Conservation (phyloP, 495 filamentous ascomycete genomes). For the Parathielavia hyrcaniae region DNA sequence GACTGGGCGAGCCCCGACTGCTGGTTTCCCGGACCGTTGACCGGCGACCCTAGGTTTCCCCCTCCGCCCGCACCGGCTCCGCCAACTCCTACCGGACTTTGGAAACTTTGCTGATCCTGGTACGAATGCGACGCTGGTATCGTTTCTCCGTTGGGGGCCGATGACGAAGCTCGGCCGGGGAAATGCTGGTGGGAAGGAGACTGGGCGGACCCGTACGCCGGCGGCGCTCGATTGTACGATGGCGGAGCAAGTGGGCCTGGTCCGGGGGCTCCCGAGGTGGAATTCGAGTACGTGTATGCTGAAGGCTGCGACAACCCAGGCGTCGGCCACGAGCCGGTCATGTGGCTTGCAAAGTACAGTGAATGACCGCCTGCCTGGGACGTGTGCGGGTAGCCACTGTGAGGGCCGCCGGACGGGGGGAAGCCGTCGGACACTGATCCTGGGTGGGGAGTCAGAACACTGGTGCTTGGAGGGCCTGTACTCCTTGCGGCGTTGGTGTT, state of each 20-base stretch:
- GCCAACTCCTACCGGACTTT: slow-evolving; percentile 30
- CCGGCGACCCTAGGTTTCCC: slow-evolving; percentile 21
- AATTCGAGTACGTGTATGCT: slow-evolving; percentile 51
- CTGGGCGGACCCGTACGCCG: slow-evolving; percentile 10
- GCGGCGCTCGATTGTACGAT: slow-evolving; percentile 20
- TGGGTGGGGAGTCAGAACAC: slow-evolving; percentile 42
- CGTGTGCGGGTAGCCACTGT: slow-evolving; percentile 47
- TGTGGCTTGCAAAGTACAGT: slow-evolving; percentile 44
- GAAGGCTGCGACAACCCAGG: slow-evolving; percentile 47
- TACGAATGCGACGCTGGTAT: slow-evolving; percentile 27
- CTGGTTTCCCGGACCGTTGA: slow-evolving; percentile 25
- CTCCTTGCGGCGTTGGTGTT: slow-evolving; percentile 57
- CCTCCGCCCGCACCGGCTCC: slow-evolving; percentile 21
- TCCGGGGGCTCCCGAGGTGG: slow-evolving; percentile 30
- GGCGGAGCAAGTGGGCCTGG: slow-evolving; percentile 24
- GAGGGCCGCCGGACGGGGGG: slow-evolving; percentile 53
- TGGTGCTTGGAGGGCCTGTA: slow-evolving; percentile 42
- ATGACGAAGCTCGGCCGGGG: slow-evolving; percentile 31
- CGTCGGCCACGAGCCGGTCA: slow-evolving; percentile 46
- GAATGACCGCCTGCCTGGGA: slow-evolving; percentile 43
- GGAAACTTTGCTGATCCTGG: slow-evolving; percentile 29
- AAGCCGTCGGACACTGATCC: slow-evolving; percentile 52
- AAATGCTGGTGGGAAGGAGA: slow-evolving; percentile 23
- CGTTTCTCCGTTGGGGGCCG: slow-evolving; percentile 30
- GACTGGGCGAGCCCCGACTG: slow-evolving; percentile 22